These are phyloP conservation scores for Salix arbutifolia DNA, from an alignment of 345 rosid species.

Conservation along the genomic window DNA sequence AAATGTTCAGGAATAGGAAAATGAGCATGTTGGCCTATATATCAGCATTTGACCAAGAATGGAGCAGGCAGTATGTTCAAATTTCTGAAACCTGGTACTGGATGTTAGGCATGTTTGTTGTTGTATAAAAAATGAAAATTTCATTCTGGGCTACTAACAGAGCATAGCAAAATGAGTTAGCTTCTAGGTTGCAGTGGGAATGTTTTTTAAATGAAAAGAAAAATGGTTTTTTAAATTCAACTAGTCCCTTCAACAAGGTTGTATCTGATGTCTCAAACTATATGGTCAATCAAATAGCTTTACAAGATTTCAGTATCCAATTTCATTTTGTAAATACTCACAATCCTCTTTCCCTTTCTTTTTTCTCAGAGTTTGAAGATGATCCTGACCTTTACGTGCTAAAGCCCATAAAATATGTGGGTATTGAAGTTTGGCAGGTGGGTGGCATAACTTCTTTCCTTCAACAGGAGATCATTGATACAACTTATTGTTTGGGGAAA, in stretches of 20 bases:
- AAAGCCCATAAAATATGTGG: conserved; percentile 75
- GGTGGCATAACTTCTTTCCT: neutral
- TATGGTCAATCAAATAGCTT: neutral
- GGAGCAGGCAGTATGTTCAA: neutral
- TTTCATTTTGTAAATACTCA: neutral
- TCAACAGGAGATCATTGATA: neutral
- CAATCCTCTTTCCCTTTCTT: neutral
- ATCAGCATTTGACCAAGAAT: neutral
- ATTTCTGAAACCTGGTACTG: neutral
- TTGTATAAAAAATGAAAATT: neutral
- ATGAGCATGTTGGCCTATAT: neutral
- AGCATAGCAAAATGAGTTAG: neutral
- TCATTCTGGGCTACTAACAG: neutral
- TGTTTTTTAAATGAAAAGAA: too few relatives aligned
- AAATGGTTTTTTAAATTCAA: neutral
- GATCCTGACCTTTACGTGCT: conserved; percentile 91
- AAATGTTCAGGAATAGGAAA: neutral
- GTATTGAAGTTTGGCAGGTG: conserved; percentile 98
- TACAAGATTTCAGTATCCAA: neutral
- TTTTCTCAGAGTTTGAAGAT: conserved; percentile 80
- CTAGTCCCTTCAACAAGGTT: neutral
- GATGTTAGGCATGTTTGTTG: neutral
- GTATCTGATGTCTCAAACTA: neutral
- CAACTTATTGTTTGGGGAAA: neutral
- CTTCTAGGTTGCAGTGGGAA: neutral